Base-by-base conservation (phyloP, 2,329 filamentous ascomycete genomes). In the Pyricularia pennisetigena region DNA sequence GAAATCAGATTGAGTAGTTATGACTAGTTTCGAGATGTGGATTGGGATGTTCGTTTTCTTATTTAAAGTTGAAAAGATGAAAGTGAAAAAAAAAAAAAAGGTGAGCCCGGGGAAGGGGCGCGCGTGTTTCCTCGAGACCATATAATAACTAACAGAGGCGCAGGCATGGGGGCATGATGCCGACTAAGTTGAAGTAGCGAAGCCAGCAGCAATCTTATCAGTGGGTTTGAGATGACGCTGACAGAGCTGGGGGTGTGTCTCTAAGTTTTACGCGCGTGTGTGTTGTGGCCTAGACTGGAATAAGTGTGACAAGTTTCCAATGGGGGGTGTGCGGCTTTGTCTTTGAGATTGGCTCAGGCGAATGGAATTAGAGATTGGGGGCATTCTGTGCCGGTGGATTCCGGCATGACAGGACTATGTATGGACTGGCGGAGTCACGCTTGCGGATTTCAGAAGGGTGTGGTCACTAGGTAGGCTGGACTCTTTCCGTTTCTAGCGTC, bases 191-290 rank as follows among this genome's bases (percentile, higher is more conserved):
- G 57, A 26, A 26, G n/a, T 62, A 28, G 12, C 24, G 24, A 62
- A 28, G 26, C 59, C 14, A 61, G 28, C 23, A 24, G n/a, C 57
- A 62, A 28, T 62, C 59, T 62, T 62, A 62, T 62, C 59, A 62
- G 68, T 57, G 68, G 63, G 68, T 69, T 70, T 70, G 70, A 67
- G 66, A 69, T 68, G 70, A 66, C 66, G 67, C 62, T 69, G 70
- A 71, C 70, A 71, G 70, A 71, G 69, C 70, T 71, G 26, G 57
- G 66, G 69, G 70, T 54, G 70, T 69, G 70, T 69, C 8, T 68
- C 64, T 67, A 29, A 63, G 24, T 57, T 35, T 57, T 62, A 62
- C 59, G 59, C 59, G 59, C 59, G 24, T 29, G 59, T 62, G 59
- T 62, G 59, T 62, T 62, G 26, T 7, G 28, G 16, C 28, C 59